phyloP scores from a whole-genome alignment of 371 early-diverging fungal genomes.

The Mortierella sp. region DNA sequence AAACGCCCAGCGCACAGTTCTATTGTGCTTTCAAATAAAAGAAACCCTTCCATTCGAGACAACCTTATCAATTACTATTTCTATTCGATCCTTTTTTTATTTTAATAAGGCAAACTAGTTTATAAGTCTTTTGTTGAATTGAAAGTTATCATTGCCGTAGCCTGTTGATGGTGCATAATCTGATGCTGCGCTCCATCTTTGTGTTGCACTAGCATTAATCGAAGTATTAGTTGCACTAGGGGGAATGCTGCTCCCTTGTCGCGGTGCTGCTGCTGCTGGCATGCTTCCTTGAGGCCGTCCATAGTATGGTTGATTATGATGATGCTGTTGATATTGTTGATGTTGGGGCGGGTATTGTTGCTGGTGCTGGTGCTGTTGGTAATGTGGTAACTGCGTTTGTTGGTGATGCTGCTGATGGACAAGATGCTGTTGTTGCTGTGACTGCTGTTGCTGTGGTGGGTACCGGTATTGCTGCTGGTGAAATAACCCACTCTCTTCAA shows the following conservation, averaged over 20 bases:
- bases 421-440: background rate
- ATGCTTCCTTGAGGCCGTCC: conserved; percentile 2
- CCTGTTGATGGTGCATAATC: conserved; percentile 7
- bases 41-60: too few relatives aligned
- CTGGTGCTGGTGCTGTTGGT: background rate
- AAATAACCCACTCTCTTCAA: background rate
- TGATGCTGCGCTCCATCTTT: conserved; percentile 10
- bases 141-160: background rate
- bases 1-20: too few relatives aligned
- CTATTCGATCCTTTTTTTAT: too few relatives aligned
- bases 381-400: conserved; percentile 3
- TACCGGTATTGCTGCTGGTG: background rate
- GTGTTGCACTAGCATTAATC: conserved; percentile 3
- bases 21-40: background rate
- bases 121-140: background rate
- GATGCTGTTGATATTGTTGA: conserved; percentile 1
- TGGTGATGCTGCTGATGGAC: conserved; percentile 4
- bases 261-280: background rate
- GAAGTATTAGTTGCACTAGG: background rate
- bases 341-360: background rate
- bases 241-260: background rate
- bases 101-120: background rate
- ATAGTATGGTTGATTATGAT: conserved; percentile 1
- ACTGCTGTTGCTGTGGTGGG: background rate
- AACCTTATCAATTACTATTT: too few relatives aligned